phyloP scores from a whole-genome alignment of 495 filamentous ascomycete species.

The Articulospora tetracladia region DNA sequence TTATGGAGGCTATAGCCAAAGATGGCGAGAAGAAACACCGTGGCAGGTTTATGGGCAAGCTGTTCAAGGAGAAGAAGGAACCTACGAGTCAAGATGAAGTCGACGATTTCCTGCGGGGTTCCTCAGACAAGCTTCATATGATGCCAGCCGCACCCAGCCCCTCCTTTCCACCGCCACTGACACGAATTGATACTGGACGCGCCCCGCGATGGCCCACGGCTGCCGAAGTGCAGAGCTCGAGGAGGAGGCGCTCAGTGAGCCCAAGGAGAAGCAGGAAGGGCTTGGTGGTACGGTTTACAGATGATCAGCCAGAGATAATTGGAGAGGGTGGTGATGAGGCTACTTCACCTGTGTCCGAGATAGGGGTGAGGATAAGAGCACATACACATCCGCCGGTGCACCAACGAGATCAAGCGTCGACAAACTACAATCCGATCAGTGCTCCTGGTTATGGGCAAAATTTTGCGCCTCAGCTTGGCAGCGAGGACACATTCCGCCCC shows the following conservation, averaged over 20 bases:
- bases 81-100: slow-evolving; percentile 5
- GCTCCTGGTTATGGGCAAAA: slow-evolving; percentile 20
- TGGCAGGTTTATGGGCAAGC: slow-evolving; percentile 20
- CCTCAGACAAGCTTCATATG: slow-evolving; percentile 23
- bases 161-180: slow-evolving; percentile 12
- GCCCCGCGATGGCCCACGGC: slow-evolving; percentile 27
- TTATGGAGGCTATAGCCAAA: slow-evolving; percentile 10
- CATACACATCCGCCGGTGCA: slow-evolving; percentile 13
- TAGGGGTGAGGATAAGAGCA: slow-evolving; percentile 48
- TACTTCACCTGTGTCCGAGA: slow-evolving; percentile 62
- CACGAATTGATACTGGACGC: slow-evolving; percentile 20
- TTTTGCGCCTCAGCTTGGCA: not conserved
- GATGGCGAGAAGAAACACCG: slow-evolving; percentile 20
- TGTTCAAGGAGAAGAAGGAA: slow-evolving; percentile 23
- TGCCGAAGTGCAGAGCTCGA: slow-evolving; percentile 14
- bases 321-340: slow-evolving; percentile 86
- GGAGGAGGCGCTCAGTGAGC: slow-evolving; percentile 18
- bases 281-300: slow-evolving; percentile 66
- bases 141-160: slow-evolving; percentile 12
- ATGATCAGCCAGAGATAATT: slow-evolving; percentile 68
- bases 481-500: slow-evolving; percentile 15
- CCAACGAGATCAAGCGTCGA: slow-evolving; percentile 27
- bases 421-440: slow-evolving; percentile 1
- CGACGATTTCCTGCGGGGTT: slow-evolving; percentile 18
- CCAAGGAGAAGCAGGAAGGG: slow-evolving; percentile 49